Percentiles rank a stretch among this genome's conserved stretches.
phyloP scores from a whole-genome alignment of 805 yeast genomes.

The Starmerella powellii region DNA sequence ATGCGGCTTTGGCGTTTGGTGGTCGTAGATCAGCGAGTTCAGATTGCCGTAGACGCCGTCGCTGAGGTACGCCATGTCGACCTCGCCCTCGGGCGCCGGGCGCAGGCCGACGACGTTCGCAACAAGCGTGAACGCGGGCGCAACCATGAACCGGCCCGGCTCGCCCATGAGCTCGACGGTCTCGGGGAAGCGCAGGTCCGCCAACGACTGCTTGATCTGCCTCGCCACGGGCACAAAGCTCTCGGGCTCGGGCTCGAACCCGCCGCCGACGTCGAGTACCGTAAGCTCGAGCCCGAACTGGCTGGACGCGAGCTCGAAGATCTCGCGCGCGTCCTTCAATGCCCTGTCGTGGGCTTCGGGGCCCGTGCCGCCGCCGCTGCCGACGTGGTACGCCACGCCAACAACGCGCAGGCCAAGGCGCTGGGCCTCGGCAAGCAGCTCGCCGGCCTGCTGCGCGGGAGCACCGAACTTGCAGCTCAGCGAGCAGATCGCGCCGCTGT shows the following conservation, averaged over 20 bases:
- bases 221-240: conserved; percentile 37
- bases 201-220: conserved; percentile 47
- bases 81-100: conserved; percentile 31
- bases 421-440: conserved; percentile 49
- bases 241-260: conserved; percentile 56
- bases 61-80: conserved; percentile 64
- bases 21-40: conserved; percentile 89
- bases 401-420: conserved; percentile 49
- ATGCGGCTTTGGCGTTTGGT: conserved; percentile 62
- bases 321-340: conserved; percentile 43
- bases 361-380: conserved; percentile 77
- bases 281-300: conserved; percentile 38
- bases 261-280: conserved; percentile 85
- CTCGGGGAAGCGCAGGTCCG: conserved; percentile 39
- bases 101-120: conserved; percentile 80
- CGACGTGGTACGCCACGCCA: conserved; percentile 93
- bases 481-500: conserved; percentile 73
- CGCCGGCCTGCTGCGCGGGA: conserved; percentile 39
- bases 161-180: conserved; percentile 63
- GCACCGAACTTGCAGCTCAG: conserved; percentile 87
- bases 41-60: conserved; percentile 94
- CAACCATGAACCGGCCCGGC: conserved; percentile 84
- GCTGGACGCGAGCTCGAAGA: conserved; percentile 47
- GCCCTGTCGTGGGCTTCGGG: conserved; percentile 46
- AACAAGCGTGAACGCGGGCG: conserved; percentile 75